Evolutionary conservation across 139 green algal species (phyloP).

Genomic region (Closterium sp.): DNA sequence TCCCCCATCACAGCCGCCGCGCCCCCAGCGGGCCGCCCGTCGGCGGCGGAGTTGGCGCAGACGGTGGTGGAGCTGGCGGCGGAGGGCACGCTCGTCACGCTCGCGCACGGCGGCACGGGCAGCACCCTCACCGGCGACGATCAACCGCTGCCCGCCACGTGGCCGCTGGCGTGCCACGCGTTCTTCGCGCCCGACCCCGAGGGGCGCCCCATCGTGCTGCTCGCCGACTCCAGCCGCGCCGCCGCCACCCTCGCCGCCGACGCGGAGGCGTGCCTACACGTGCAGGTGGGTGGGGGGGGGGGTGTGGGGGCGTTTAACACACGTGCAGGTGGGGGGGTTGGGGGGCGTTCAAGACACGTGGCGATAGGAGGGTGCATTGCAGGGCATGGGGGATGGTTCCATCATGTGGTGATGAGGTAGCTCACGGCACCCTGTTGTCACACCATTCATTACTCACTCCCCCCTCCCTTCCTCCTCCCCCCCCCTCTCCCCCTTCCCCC

Average conservation of each 20-base stretch:
- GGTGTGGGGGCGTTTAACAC: not conserved
- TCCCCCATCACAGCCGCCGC: not conserved
- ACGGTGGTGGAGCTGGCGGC: slow-evolving; percentile 34
- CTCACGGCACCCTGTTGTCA: no score
- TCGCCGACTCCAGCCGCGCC: slow-evolving; percentile 4
- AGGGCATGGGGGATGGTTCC: no score
- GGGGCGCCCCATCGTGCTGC: slow-evolving; percentile 16
- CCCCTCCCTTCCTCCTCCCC: not conserved
- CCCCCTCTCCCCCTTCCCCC: not conserved
- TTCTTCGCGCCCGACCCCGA: slow-evolving; percentile 19
- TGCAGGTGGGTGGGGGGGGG: slow-evolving; percentile 14
- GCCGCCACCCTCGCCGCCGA: slow-evolving; percentile 27
- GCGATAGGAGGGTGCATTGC: no score
- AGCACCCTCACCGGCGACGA: not conserved
- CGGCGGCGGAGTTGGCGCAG: slow-evolving; percentile 19
- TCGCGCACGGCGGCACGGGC: not conserved
- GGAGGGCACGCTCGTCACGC: slow-evolving; percentile 39
- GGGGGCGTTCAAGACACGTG: no score
- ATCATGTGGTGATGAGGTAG: no score
- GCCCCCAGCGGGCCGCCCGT: not conserved
- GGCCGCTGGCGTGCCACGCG: slow-evolving; percentile 18
- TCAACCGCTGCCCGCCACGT: not conserved
- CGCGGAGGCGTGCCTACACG: slow-evolving; percentile 29
- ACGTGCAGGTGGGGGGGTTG: no score
- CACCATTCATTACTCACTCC: no score